Conservation (phyloP, 192 early-diverging fungal species). For the Pilobolus umbonatus region DNA sequence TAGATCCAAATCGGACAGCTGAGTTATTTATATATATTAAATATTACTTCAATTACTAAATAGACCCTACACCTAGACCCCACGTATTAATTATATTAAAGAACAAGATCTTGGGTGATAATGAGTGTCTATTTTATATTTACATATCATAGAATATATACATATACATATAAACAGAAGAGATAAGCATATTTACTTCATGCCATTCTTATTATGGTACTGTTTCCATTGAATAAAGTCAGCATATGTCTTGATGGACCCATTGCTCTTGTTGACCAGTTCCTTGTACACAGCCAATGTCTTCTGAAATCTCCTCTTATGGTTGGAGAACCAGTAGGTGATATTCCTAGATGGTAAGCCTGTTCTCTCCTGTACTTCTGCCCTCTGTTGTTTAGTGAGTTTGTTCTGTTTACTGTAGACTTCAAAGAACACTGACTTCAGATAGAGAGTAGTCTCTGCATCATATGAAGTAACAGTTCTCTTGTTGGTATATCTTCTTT, state of each 20-base stretch:
- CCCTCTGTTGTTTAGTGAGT: conserved; percentile 17
- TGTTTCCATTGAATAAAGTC: conserved; percentile 6
- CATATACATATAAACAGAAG: no score
- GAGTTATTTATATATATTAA: no score
- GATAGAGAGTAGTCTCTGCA: conserved; percentile 3
- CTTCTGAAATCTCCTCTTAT: conserved; percentile 22
- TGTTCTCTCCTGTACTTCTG: conserved; percentile 11
- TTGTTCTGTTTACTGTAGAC: conserved; percentile 21
- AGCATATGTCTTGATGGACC: background rate
- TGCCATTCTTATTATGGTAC: no score
- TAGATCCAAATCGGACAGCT: no score
- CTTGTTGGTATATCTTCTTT: background rate
- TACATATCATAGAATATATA: no score
- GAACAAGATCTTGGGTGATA: no score
- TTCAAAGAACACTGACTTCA: conserved; percentile 21
- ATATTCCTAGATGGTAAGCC: conserved; percentile 24
- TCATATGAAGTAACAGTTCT: conserved; percentile 18
- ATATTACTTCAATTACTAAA: no score
- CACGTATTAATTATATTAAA: no score
- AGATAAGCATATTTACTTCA: no score
- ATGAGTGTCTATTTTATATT: no score
- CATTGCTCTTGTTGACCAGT: conserved; percentile 2
- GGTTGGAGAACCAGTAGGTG: conserved; percentile 35
- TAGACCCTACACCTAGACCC: no score
- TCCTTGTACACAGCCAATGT: background rate